Base-by-base conservation (phyloP, 1,284 basidiomycete genomes). In the Malassezia vespertilionis region DNA sequence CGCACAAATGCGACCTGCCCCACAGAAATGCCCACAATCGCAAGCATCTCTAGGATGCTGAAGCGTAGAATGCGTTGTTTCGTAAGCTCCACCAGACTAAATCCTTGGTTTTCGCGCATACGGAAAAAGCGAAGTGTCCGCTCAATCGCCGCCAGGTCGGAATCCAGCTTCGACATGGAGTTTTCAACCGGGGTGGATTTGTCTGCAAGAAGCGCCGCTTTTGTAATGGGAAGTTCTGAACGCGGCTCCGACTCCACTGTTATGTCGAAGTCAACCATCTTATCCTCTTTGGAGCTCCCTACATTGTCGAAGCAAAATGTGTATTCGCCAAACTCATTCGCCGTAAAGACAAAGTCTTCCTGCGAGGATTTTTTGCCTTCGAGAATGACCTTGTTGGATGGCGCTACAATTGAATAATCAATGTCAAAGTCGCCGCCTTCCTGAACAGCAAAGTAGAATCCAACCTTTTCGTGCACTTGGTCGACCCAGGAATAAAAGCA, bases 401-500 rank as follows among this genome's bases (percentile, higher is more conserved):
- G 91, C 70, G 90, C 86, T 60, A 82, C 86, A 56, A 99, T 79
- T 56, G 84, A 81, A 71, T 86, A 99, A 76, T 95, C 88, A 49
- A 97, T 85, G 69, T 97, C 91, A 72, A 97, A 97, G 6, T 84
- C 82, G 38, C 91, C 93, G 44, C 93, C 91, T 31, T 86, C 85
- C 80, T 97, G 93, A 22, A 97, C 88, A 17, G 76, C 76, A 60
- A 76, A 77, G 69, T 77, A 77, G 65, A 77, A 77, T 41, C 86
- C 84, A 53, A 90, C 82, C 77, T 90, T 90, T 74, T 90, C 86
- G 33, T 83, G 83, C 1, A 77, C 80, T 73, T 88, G 86, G 75
- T 96, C 91, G n/a, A 93, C 89, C 70, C 90, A 87, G 6, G 88
- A 86, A 65, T 87, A 95, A 74, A 90, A 97, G 73, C 93, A 99